These are phyloP conservation scores for Pestalotiopsis sp. DNA, from an alignment of 2,329 filamentous ascomycete species.

Conservation along the genomic window DNA sequence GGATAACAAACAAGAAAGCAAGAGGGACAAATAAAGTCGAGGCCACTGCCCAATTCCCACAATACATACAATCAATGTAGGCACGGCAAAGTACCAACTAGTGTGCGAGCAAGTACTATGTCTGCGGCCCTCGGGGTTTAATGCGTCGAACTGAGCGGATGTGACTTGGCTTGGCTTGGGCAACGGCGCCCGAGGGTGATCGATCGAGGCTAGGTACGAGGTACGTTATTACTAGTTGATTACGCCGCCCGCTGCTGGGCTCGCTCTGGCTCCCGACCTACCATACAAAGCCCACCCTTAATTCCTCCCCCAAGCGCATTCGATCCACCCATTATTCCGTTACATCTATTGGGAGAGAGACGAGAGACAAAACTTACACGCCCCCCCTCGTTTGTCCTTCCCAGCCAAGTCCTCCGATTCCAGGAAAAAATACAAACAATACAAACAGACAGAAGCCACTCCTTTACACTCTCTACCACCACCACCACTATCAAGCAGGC, in stretches of 20 bases:
- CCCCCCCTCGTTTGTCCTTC: not conserved
- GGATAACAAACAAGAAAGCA: not conserved
- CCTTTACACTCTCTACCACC: too few species aligned
- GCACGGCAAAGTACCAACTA: not conserved
- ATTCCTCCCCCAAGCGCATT: not conserved
- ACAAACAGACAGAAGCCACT: not conserved
- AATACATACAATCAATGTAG: not conserved
- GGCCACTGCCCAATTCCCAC: not conserved
- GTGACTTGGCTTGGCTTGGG: not conserved
- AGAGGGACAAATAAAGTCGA: not conserved
- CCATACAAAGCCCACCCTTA: not conserved
- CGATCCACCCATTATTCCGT: not conserved
- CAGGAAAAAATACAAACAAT: not conserved
- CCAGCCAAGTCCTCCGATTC: not conserved
- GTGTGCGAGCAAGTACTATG: not conserved
- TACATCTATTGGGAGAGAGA: not conserved
- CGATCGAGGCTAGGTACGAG: not conserved
- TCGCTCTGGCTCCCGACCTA: not conserved
- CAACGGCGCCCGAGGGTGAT: not conserved
- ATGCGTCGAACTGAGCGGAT: not conserved
- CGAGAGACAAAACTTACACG: not conserved
- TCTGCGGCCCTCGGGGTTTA: not conserved
- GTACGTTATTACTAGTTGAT: not conserved
- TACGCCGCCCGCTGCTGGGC: not conserved
- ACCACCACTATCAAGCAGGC: not conserved